Evolutionary conservation across 2,329 filamentous ascomycete species (phyloP).

Genomic region (Chaetomium strumarium): DNA sequence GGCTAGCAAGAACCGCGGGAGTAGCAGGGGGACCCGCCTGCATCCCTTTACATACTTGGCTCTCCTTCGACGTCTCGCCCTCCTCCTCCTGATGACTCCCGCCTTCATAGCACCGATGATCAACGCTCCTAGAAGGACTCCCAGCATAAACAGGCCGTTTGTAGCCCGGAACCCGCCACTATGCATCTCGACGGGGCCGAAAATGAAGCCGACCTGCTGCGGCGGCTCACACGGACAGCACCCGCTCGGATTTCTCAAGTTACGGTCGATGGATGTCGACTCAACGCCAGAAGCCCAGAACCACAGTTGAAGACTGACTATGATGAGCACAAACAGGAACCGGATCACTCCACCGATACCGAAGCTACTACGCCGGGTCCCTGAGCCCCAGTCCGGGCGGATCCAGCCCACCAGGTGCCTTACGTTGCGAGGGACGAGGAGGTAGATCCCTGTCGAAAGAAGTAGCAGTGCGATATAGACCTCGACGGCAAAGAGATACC

Average conservation of each 20-base stretch:
- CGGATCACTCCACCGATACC: slow-evolving; percentile 4
- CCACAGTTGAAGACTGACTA: slow-evolving; percentile 19
- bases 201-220: slow-evolving; percentile 19
- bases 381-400: slow-evolving; percentile 9
- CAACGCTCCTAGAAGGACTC: slow-evolving; percentile 7
- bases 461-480: slow-evolving; percentile 19
- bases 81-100: slow-evolving; percentile 6
- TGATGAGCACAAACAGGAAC: slow-evolving; percentile 7
- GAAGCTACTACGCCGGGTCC: background rate
- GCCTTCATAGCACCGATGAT: slow-evolving; percentile 11
- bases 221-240: slow-evolving; percentile 6
- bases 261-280: slow-evolving; percentile 1
- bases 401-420: slow-evolving; percentile 12
- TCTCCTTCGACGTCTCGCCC: slow-evolving; percentile 2
- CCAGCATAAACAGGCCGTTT: slow-evolving; percentile 19
- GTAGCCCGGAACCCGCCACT: slow-evolving; percentile 15
- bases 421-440: slow-evolving; percentile 13
- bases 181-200: slow-evolving; percentile 14
- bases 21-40: background rate
- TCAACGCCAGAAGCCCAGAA: slow-evolving; percentile 23
- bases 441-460: slow-evolving; percentile 14
- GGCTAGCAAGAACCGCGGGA: background rate
- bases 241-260: background rate
- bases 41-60: slow-evolving; percentile 1
- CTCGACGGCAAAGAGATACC: slow-evolving; percentile 15